phyloP scores from a whole-genome alignment of 768 basidiomycete genomes.

The Auriscalpium orientale region DNA sequence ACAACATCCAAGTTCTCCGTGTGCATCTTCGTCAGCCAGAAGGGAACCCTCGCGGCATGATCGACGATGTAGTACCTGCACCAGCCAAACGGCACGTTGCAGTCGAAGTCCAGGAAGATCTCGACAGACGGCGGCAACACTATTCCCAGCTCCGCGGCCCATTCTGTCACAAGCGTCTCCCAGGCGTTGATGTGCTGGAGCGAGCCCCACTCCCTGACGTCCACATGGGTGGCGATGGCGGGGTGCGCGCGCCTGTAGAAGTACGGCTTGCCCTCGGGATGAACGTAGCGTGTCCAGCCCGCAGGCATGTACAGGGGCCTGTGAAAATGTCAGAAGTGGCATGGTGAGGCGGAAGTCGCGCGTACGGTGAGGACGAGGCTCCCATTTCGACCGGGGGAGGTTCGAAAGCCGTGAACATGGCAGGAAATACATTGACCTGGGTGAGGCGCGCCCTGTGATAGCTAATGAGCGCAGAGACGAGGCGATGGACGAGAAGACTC shows the following conservation, averaged over 20 bases:
- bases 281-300: not conserved
- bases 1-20: not conserved
- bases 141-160: not conserved
- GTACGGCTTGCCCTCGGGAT: conserved; percentile 4
- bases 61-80: conserved; percentile 1
- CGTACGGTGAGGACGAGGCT: too few species aligned
- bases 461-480: too few species aligned
- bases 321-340: not conserved
- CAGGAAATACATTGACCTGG: too few species aligned
- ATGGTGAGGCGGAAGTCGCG: too few species aligned
- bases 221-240: not conserved
- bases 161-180: not conserved
- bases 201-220: not conserved
- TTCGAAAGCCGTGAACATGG: too few species aligned
- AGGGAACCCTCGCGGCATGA: not conserved
- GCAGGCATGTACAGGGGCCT: not conserved
- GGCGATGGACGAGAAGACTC: too few species aligned
- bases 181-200: not conserved
- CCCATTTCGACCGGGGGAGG: too few species aligned
- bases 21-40: not conserved
- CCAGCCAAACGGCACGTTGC: not conserved
- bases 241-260: not conserved
- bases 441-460: too few species aligned
- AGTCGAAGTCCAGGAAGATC: not conserved
- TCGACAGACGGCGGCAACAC: not conserved